Base-by-base conservation (phyloP, 2,329 filamentous ascomycete genomes). In the Neurospora sp. region DNA sequence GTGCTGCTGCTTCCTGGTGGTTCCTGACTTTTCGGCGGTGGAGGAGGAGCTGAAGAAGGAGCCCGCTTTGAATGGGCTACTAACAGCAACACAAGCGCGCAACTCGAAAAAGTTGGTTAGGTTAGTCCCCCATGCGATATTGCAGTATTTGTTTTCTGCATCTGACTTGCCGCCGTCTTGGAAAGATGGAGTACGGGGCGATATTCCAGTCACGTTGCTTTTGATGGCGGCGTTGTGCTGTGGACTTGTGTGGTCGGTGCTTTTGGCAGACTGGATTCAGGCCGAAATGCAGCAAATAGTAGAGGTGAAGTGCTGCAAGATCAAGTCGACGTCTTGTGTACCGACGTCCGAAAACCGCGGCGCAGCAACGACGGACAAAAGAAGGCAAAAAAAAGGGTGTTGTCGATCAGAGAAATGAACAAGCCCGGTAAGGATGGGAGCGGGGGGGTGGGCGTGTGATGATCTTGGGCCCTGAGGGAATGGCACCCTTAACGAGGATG, bases 391-490 rank as follows among this genome's bases (percentile, higher is more conserved):
- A 41, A 66, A 28, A 52, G 28, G 52, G 52, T 62, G 28, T 62
- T 62, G 52, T 62, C 52, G 52, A 68, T 66, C 17, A 39, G 19
- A 43, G 17, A 39, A 66, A 57, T 68, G 33, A 46, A 65, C 40
- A 52, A 43, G 43, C 67, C 39, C 46, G 67, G 38, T 67, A 39
- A 67, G 66, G 66, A 67, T 46, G 15, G 36, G 11, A 41, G 66
- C 28, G 38, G 23, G 46, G 46, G 43, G 19, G 15, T 39, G 33
- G 39, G 66, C 46, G 68, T 5, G 62, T 68, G 71, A 67, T 73
- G 69, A 66, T 46, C 66, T 66, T 66, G 68, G 68, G 69, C 67
- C 40, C 67, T 67, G 71, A 38, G 57, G 68, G 70, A 67, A 43
- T 39, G 66, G 23, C 57, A 52, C 40, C 15, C 28, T 17, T 52